phyloP scores from a whole-genome alignment of 2,329 filamentous ascomycete genomes.

The Ceratocystis harringtonii region DNA sequence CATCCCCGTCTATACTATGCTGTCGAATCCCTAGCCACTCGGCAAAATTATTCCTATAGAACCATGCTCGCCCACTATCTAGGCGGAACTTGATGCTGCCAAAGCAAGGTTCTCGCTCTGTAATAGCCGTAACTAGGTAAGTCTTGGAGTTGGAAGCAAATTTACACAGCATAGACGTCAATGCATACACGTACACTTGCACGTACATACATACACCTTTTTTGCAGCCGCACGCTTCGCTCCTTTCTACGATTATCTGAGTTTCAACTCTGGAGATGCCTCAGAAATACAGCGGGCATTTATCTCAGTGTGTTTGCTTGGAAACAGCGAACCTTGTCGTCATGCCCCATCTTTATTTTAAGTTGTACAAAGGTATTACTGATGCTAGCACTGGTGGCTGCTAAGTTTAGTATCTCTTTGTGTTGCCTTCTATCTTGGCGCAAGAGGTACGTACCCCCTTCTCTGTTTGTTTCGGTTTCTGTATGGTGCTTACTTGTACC shows the following conservation, averaged over 20 bases:
- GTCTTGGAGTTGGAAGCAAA: background rate
- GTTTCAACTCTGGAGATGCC: too few relatives aligned
- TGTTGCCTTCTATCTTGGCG: background rate
- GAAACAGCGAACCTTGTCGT: background rate
- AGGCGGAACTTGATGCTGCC: background rate
- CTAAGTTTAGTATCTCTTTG: background rate
- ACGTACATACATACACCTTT: background rate
- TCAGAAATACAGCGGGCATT: too few relatives aligned
- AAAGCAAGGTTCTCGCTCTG: background rate
- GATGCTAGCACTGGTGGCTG: background rate
- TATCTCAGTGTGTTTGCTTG: background rate
- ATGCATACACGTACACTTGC: background rate
- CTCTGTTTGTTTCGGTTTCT: background rate
- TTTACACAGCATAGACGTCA: background rate
- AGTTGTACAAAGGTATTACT: slow-evolving; percentile 11
- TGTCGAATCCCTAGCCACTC: background rate
- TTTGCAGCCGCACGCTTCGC: too few relatives aligned
- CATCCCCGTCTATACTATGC: too few relatives aligned
- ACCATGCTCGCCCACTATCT: background rate
- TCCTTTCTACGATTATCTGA: too few relatives aligned
- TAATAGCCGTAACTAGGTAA: background rate
- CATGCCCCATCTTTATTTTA: background rate
- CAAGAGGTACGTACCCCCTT: slow-evolving; percentile 2
- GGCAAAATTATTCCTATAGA: background rate
- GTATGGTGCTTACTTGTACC: background rate